Conservation (phyloP, 140 eudicot genomes). For the Oenanthe javanica region DNA sequence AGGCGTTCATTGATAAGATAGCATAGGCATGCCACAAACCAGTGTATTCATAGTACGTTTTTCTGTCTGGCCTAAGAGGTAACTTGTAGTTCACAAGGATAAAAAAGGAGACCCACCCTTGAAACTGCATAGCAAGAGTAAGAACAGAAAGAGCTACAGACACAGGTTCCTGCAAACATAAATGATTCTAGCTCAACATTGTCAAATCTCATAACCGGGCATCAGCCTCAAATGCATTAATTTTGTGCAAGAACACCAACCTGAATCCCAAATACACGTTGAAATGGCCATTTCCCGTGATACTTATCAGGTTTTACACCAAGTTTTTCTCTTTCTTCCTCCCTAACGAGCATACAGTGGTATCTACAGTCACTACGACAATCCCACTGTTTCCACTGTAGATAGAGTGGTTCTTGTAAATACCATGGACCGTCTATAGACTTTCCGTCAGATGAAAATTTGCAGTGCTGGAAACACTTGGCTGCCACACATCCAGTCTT, state of each 20-base stretch:
- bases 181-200: not conserved
- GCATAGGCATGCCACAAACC: conserved; percentile 88
- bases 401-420: conserved; percentile 91
- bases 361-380: conserved; percentile 89
- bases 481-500: conserved; percentile 85
- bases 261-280: conserved; percentile 91
- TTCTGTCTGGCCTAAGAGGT: conserved; percentile 57
- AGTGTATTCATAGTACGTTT: conserved; percentile 64
- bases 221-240: not conserved
- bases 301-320: conserved; percentile 76
- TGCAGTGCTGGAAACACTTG: conserved; percentile 80
- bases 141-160: conserved; percentile 82
- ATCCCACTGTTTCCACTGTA: conserved; percentile 94
- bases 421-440: conserved; percentile 81
- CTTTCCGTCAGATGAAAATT: conserved; percentile 62
- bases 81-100: conserved; percentile 83
- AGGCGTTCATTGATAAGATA: conserved; percentile 67
- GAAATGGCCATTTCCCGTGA: conserved; percentile 96
- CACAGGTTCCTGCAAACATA: conserved; percentile 76
- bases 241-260: conserved; percentile 19
- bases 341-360: conserved; percentile 84
- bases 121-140: conserved; percentile 87
- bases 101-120: conserved; percentile 94
- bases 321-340: conserved; percentile 60
- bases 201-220: not conserved